Base-by-base conservation (phyloP, 2,329 filamentous ascomycete genomes). In the Xylogone sp. region DNA sequence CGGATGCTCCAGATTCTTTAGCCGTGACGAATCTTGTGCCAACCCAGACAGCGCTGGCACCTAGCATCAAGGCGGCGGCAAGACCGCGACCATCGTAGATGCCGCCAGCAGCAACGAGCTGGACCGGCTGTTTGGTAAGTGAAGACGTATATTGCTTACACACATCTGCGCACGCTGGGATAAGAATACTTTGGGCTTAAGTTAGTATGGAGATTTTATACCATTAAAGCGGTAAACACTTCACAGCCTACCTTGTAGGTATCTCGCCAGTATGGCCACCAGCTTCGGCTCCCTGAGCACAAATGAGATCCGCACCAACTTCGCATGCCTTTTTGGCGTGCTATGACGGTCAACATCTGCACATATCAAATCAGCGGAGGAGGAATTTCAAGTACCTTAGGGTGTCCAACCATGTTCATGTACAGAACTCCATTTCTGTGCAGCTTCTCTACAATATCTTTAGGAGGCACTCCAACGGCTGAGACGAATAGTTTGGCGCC, bases 321-420 rank as follows among this genome's bases (percentile, higher is more conserved):
- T 93, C 90, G 56, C 97, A 81, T 73, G 90, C 94, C 81, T 97
- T 99, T 74, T 90, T 82, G 58, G 96, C 93, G 76, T 99, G 94
- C 85, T n/a, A n/a, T n/a, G n/a, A n/a, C n/a, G n/a, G n/a, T n/a
- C n/a, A n/a, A n/a, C n/a, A n/a, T n/a, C n/a, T n/a, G n/a, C n/a
- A n/a, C n/a, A n/a, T n/a, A n/a, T n/a, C n/a, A n/a, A n/a, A n/a
- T n/a, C n/a, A n/a, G n/a, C n/a, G n/a, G n/a, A n/a, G n/a, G n/a
- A n/a, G n/a, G n/a, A n/a, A n/a, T n/a, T n/a, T n/a, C n/a, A n/a
- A n/a, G n/a, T n/a, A n/a, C n/a, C n/a, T 99, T 99, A 68, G 94
- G 93, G 81, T 99, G 94, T 61, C 94, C 94, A 69, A 99, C 92
- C 94, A 99, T 99, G 86, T 99, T 99, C 94, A 97, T 97, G 81